These are phyloP conservation scores for Pyracantha coccinea DNA, from an alignment of 331 rosid genomes.

Conservation along the genomic window DNA sequence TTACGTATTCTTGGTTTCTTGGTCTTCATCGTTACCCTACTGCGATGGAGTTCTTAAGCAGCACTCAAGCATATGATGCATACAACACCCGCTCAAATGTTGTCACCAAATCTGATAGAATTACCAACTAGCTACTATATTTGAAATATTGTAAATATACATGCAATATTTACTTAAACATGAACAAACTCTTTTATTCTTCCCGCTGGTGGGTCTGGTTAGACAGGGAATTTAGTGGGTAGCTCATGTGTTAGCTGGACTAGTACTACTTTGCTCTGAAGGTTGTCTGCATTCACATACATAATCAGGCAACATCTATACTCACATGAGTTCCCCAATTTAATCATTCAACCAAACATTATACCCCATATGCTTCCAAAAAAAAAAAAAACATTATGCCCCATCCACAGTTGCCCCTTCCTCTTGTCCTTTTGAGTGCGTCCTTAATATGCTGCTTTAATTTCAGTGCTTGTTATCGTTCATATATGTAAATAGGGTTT, in stretches of 20 bases:
- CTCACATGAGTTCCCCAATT: conserved; percentile 1
- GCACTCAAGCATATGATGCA: neutral
- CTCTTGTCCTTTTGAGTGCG: neutral
- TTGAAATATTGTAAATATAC: neutral
- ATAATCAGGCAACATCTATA: neutral
- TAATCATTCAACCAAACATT: conserved; percentile 6
- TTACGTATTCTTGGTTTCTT: neutral
- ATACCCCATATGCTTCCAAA: no score
- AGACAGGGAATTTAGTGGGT: neutral
- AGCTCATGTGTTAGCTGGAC: neutral
- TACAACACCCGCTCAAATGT: neutral
- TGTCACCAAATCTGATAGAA: neutral
- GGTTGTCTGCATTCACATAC: neutral
- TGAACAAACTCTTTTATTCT: neutral
- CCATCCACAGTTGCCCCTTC: neutral
- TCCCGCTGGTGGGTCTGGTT: neutral
- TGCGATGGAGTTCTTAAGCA: neutral
- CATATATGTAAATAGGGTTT: neutral
- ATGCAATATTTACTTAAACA: neutral
- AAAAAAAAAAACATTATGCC: no score
- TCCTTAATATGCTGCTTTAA: neutral
- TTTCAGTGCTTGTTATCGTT: neutral
- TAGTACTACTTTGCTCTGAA: neutral
- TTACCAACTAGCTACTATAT: neutral
- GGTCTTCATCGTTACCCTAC: neutral